Conservation (phyloP, 176 grass and related monocot genomes). For the Avena atlantica region DNA sequence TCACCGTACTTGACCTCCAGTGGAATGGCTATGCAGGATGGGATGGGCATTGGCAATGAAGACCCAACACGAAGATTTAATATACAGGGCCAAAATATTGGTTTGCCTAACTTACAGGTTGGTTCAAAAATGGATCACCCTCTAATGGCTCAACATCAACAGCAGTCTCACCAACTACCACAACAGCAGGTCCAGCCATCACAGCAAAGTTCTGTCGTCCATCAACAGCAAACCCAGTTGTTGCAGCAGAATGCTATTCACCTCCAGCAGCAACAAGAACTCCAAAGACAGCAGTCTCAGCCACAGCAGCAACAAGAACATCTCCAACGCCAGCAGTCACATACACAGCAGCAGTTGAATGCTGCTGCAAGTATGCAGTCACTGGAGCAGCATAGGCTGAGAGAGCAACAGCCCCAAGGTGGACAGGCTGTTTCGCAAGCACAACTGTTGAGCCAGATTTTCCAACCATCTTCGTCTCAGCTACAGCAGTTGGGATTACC, state of each 20-base stretch:
- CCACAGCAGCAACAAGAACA: constrained; percentile 56
- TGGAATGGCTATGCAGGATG: constrained; percentile 59
- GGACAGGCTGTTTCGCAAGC: constrained; percentile 60
- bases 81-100: constrained; percentile 64
- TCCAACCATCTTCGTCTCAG: constrained; percentile 75
- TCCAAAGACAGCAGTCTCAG: constrained; percentile 61
- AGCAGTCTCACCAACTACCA: constrained; percentile 54
- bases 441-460: constrained; percentile 66
- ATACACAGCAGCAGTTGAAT: constrained; percentile 57
- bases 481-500: constrained; percentile 73
- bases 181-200: constrained; percentile 68
- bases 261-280: constrained; percentile 69
- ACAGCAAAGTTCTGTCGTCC: constrained; percentile 57
- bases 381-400: constrained; percentile 59
- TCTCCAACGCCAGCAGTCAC: constrained; percentile 63
- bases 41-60: constrained; percentile 48
- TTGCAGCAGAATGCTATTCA: constrained; percentile 61
- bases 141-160: constrained; percentile 52
- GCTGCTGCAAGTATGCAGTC: constrained; percentile 49
- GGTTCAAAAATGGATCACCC: constrained; percentile 59
- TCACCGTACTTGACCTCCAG: constrained; percentile 53
- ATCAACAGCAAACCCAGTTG: constrained; percentile 67
- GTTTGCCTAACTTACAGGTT: constrained; percentile 68
- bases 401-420: constrained; percentile 54
- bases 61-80: constrained; percentile 65